phyloP scores from a whole-genome alignment of 441 rosid genomes.

The Pelargonium fulgidum region DNA sequence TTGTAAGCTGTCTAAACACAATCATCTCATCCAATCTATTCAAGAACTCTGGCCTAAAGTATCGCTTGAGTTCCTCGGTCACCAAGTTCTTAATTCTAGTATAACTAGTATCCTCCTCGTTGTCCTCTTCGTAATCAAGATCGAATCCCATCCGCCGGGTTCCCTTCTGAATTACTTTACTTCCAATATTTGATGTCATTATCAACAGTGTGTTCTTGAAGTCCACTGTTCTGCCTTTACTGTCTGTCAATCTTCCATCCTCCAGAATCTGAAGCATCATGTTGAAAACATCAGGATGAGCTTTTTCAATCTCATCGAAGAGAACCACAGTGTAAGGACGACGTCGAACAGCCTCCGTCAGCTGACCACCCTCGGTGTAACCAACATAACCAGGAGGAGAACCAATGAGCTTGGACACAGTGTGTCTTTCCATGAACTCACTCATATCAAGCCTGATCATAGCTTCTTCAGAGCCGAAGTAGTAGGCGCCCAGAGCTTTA shows the following conservation, averaged over 20 bases:
- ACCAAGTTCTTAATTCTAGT: slow-evolving; percentile 88
- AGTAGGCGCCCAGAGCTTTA: slow-evolving; percentile 84
- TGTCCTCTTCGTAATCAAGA: slow-evolving; percentile 70
- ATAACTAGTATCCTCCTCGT: slow-evolving; percentile 39
- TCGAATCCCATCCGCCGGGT: slow-evolving; percentile 84
- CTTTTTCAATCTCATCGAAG: slow-evolving; percentile 96
- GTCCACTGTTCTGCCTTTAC: slow-evolving; percentile 96
- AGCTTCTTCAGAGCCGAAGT: slow-evolving; percentile 95
- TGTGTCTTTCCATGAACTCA: slow-evolving; percentile 97
- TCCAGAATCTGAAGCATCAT: slow-evolving; percentile 99
- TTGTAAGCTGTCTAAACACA: slow-evolving; percentile 86
- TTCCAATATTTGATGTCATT: slow-evolving; percentile 98
- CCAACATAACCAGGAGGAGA: slow-evolving; percentile 99
- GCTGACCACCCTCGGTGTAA: slow-evolving; percentile 93
- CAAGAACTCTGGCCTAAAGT: slow-evolving; percentile 91
- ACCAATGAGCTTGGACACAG: slow-evolving; percentile 92
- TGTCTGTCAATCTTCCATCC: slow-evolving; percentile 94
- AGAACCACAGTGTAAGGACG: slow-evolving; percentile 87
- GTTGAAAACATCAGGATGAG: slow-evolving; percentile 95
- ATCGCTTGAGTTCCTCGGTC: slow-evolving; percentile 79
- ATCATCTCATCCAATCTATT: slow-evolving; percentile 97
- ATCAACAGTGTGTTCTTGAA: slow-evolving; percentile 94
- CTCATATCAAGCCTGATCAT: slow-evolving; percentile 99
- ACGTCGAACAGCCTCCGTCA: slow-evolving; percentile 94
- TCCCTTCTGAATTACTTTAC: slow-evolving; percentile 89